Evolutionary conservation across 176 grass and related monocot species (phyloP).

Genomic region (Aegilops tauschii): DNA sequence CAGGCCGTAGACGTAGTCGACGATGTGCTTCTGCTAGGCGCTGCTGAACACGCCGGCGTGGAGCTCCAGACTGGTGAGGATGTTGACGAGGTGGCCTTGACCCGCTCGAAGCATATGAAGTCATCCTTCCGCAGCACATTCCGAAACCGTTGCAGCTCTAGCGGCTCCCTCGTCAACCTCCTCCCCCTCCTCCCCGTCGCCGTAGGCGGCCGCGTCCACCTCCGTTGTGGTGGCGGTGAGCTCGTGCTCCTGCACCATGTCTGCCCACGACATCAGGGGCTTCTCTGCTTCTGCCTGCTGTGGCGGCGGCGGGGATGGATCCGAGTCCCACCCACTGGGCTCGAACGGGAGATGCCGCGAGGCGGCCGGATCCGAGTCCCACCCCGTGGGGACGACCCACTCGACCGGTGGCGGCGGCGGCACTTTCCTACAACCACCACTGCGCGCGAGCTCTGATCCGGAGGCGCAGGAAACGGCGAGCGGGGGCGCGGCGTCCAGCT

Average conservation of each 20-base stretch:
- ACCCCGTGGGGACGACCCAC: too few relatives aligned
- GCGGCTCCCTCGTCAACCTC: constrained; percentile 40
- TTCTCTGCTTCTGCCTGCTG: neutral
- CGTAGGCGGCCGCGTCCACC: constrained; percentile 27
- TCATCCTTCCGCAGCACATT: constrained; percentile 37
- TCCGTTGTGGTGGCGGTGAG: constrained; percentile 53
- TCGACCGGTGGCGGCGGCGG: too few relatives aligned
- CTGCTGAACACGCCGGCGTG: constrained; percentile 42
- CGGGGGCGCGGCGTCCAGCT: too few relatives aligned
- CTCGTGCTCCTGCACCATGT: constrained; percentile 78
- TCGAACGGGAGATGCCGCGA: too few relatives aligned
- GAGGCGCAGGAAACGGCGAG: too few relatives aligned
- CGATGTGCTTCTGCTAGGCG: constrained; percentile 36
- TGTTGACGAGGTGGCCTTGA: constrained; percentile 39
- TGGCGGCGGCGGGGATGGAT: constrained; percentile 13
- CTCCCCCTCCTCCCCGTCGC: constrained; percentile 13
- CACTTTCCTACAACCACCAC: too few relatives aligned
- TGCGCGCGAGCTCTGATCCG: too few relatives aligned
- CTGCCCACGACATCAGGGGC: constrained; percentile 59
- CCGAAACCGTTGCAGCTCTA: constrained; percentile 34
- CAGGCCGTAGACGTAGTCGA: constrained; percentile 31
- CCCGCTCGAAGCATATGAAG: constrained; percentile 27
- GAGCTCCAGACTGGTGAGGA: constrained; percentile 36
- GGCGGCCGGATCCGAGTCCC: too few relatives aligned
- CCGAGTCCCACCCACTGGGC: too few relatives aligned